These are phyloP conservation scores for Betula pendula DNA, from an alignment of 306 rosid genomes.

Conservation along the genomic window DNA sequence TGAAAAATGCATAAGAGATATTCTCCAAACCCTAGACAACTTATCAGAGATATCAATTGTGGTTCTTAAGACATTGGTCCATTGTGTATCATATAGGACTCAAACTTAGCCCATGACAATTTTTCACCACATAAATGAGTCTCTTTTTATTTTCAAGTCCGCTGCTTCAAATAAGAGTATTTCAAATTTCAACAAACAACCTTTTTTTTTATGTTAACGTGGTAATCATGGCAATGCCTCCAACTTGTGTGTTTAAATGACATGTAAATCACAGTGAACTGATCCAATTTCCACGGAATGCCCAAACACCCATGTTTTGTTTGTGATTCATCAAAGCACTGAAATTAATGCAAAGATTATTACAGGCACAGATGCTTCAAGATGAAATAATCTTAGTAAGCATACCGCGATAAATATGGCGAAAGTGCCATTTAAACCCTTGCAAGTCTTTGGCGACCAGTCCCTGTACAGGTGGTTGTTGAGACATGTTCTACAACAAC, in stretches of 20 bases:
- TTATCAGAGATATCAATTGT: background rate
- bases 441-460: slow-evolving; percentile 66
- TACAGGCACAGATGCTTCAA: background rate
- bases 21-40: background rate
- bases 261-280: background rate
- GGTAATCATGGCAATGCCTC: background rate
- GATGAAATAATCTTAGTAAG: background rate
- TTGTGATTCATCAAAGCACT: background rate
- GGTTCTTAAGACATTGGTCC: background rate
- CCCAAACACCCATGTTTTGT: background rate
- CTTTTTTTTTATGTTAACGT: background rate
- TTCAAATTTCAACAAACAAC: background rate
- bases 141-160: background rate
- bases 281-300: background rate
- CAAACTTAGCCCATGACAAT: background rate
- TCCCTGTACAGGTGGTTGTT: slow-evolving; percentile 52
- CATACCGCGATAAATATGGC: slow-evolving; percentile 66
- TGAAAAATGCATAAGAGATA: background rate
- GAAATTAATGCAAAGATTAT: background rate
- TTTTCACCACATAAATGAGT: no score
- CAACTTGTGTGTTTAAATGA: background rate
- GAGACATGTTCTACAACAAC: slow-evolving; percentile 60
- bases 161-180: background rate
- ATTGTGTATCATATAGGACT: background rate
- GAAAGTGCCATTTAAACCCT: slow-evolving; percentile 66